These are phyloP conservation scores for Symbiodinium natans DNA, from an alignment of 73 alveolate species.

Conservation along the genomic window DNA sequence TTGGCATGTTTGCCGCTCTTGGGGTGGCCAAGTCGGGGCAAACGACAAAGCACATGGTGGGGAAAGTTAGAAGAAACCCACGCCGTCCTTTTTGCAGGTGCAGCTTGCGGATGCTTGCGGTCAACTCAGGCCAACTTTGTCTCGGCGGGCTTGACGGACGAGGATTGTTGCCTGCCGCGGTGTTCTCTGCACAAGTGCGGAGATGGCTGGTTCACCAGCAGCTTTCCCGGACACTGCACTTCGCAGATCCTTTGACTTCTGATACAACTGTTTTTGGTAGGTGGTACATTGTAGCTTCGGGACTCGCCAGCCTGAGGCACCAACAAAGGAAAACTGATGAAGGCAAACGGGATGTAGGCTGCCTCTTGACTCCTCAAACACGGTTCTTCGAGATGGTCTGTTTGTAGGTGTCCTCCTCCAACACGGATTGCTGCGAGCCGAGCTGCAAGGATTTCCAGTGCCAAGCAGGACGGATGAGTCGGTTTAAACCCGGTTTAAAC, in stretches of 20 bases:
- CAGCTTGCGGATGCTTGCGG: too few species aligned
- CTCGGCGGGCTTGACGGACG: constrained; percentile 18
- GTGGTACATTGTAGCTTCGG: not conserved
- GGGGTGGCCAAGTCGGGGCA: too few species aligned
- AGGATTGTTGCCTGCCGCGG: constrained; percentile 33
- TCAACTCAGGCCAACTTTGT: constrained; percentile 41
- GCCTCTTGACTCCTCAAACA: not conserved
- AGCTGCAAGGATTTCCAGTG: not conserved
- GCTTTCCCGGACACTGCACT: not conserved
- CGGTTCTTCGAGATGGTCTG: not conserved
- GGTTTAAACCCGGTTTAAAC: too few species aligned
- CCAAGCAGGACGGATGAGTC: too few species aligned
- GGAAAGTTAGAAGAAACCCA: too few species aligned
- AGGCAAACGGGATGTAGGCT: not conserved
- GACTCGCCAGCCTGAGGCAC: not conserved
- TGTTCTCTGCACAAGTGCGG: constrained; percentile 66
- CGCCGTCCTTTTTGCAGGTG: too few species aligned
- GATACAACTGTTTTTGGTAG: not conserved
- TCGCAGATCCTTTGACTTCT: not conserved
- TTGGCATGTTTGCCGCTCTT: too few species aligned
- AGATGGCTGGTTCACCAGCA: constrained; percentile 46
- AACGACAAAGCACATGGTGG: too few species aligned
- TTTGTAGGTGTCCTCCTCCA: not conserved
- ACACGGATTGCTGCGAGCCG: not conserved
- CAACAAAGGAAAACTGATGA: not conserved